These are phyloP conservation scores for Solanum pinnatisectum DNA, from an alignment of 257 asterid species.

Conservation along the genomic window DNA sequence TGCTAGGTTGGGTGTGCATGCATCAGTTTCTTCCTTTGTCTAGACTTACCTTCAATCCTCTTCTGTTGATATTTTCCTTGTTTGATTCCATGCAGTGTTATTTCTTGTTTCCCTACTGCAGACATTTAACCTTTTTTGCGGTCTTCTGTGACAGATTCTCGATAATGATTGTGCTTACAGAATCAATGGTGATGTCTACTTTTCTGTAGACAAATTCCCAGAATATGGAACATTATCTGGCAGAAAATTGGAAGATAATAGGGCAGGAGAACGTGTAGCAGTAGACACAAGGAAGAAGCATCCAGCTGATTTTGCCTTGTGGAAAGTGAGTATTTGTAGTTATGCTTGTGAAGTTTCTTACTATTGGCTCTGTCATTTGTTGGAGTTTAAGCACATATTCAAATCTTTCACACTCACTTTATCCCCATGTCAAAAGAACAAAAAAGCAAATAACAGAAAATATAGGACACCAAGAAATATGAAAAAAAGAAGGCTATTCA, in stretches of 20 bases:
- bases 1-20: background rate
- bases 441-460: background rate
- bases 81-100: background rate
- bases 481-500: background rate
- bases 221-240: conserved; percentile 88
- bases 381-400: background rate
- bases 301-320: conserved; percentile 94
- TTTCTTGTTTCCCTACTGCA: background rate
- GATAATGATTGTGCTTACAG: conserved; percentile 71
- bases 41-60: background rate
- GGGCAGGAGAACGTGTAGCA: conserved; percentile 92
- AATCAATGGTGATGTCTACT: conserved; percentile 81
- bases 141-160: conserved; percentile 47
- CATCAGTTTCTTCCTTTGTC: background rate
- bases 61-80: background rate
- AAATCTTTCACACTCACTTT: background rate
- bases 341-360: background rate
- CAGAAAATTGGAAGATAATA: conserved; percentile 81
- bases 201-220: conserved; percentile 81
- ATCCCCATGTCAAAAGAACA: background rate
- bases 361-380: background rate
- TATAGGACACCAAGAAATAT: background rate
- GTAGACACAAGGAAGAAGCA: conserved; percentile 86
- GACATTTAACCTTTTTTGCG: background rate
- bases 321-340: conserved; percentile 62